Evolutionary conservation across 2,329 filamentous ascomycete genomes (phyloP), one percentile per base, ranked within the genome.

Genomic region (Epicoccum nigrum): DNA sequence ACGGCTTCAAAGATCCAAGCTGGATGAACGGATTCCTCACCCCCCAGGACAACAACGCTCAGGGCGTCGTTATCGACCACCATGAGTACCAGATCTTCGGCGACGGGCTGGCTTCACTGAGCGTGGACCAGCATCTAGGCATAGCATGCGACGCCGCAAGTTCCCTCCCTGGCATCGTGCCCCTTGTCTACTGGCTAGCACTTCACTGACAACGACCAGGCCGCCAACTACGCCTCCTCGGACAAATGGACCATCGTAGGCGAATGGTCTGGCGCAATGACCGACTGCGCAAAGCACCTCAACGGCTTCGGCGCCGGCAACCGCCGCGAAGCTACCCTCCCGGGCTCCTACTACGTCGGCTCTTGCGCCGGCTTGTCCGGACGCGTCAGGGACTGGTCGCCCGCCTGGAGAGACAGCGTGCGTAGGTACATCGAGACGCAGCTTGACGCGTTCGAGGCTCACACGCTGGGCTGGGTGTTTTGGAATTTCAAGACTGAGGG

Each of bases 81-180:
- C 86, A 89, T 62, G 83, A 88, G 68, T 89, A 88, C 68, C 82
- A 88, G 64, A 78, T 85, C 50, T 88, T 88, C 69, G 79, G 76
- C 43, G 68, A 78, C 8, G 74, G 72, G 1, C 69, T 81, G 13
- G 72, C 85, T 15, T 74, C 75, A 23, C 68, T 82, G 68, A 72
- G 74, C 12, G 76, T 78, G 5, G 75, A 77, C 53, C 66, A 82
- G 49, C 86, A 89, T 56, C 70, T 83, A 31, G 67, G 77, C 33
- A 71, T 75, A n/a, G 82, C 81, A 43, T 89, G 86, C 70, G 74
- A 74, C 45, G 78, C 81, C 56, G 78, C 77, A n/a, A 13, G 61
- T 47, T n/a, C n/a, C n/a, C n/a, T n/a, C n/a, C n/a, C n/a, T n/a
- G 4, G 3, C 3, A 7, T 17, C 8, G 1, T 25, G 27, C 13